Percentiles rank a stretch among this genome's conserved stretches.
These are phyloP conservation scores for Monosporascus ibericus DNA, from an alignment of 2,329 filamentous ascomycete genomes.

Conservation along the genomic window DNA sequence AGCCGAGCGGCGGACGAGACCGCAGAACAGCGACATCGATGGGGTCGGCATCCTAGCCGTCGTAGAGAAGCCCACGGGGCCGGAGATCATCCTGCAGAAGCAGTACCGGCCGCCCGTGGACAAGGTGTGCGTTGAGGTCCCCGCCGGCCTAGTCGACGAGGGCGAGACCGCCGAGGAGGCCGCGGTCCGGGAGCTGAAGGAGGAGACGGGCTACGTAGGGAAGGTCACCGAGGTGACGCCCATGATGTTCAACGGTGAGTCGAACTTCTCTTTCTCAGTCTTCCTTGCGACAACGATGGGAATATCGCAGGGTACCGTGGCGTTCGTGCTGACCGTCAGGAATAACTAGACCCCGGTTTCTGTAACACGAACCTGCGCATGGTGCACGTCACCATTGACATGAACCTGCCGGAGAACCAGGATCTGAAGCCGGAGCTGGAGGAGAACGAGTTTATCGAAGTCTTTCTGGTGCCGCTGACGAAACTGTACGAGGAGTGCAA, in stretches of 20 bases:
- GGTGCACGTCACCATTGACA: constrained; percentile 69
- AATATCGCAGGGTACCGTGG: neutral
- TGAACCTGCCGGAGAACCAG: constrained; percentile 62
- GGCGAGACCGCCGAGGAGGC: constrained; percentile 56
- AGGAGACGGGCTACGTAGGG: constrained; percentile 63
- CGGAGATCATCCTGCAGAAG: constrained; percentile 58
- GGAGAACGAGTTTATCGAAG: constrained; percentile 78
- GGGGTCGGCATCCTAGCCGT: constrained; percentile 70
- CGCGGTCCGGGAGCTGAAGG: constrained; percentile 57
- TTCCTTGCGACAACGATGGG: neutral
- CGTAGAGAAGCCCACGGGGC: constrained; percentile 47
- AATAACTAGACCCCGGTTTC: constrained; percentile 48
- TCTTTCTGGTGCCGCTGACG: constrained; percentile 61
- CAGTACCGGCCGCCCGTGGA: constrained; percentile 60
- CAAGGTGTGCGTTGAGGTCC: constrained; percentile 56
- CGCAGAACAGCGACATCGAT: constrained; percentile 56
- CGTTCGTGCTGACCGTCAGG: constrained; percentile 7
- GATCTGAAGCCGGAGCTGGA: constrained; percentile 64
- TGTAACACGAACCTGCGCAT: constrained; percentile 62
- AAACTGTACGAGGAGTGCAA: constrained; percentile 62
- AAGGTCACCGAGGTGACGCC: constrained; percentile 39
- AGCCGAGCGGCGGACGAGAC: constrained; percentile 63
- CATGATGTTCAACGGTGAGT: constrained; percentile 27
- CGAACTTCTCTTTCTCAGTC: neutral
- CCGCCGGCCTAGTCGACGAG: constrained; percentile 57